Percentiles rank a stretch among this genome's conserved stretches.
Evolutionary conservation across 306 rosid species (phyloP).

Genomic region (Vigna hirtella): DNA sequence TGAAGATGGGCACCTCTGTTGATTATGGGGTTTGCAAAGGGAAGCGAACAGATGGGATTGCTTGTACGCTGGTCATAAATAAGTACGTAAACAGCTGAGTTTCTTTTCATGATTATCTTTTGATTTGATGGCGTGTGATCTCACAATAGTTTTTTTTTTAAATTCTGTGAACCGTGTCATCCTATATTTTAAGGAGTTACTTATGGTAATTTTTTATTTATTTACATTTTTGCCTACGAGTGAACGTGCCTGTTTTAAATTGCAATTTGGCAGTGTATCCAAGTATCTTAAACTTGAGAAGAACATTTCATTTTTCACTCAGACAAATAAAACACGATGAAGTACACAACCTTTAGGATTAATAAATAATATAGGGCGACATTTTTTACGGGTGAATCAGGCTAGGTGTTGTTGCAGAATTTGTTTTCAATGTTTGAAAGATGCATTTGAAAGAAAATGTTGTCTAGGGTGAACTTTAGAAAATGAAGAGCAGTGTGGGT

Average conservation of each 20-base stretch:
- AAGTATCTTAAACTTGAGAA: not conserved
- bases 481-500: not conserved
- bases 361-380: not conserved
- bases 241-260: not conserved
- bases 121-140: constrained; percentile 8
- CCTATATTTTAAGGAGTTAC: not conserved
- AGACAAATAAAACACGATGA: not conserved
- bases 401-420: constrained; percentile 2
- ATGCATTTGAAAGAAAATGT: not conserved
- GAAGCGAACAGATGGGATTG: constrained; percentile 75
- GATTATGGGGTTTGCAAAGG: constrained; percentile 95
- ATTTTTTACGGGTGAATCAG: not conserved
- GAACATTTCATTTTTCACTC: not conserved
- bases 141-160: not conserved
- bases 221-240: not conserved
- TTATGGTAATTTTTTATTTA: not conserved
- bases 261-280: not conserved
- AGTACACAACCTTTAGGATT: not conserved
- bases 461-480: not conserved
- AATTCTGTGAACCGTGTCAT: constrained; percentile 9
- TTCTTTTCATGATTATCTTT: not conserved
- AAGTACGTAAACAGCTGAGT: constrained; percentile 54
- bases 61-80: constrained; percentile 76
- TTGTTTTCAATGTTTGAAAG: not conserved
- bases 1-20: constrained; percentile 84